phyloP scores from a whole-genome alignment of 768 basidiomycete genomes.

The Collybia sordida region DNA sequence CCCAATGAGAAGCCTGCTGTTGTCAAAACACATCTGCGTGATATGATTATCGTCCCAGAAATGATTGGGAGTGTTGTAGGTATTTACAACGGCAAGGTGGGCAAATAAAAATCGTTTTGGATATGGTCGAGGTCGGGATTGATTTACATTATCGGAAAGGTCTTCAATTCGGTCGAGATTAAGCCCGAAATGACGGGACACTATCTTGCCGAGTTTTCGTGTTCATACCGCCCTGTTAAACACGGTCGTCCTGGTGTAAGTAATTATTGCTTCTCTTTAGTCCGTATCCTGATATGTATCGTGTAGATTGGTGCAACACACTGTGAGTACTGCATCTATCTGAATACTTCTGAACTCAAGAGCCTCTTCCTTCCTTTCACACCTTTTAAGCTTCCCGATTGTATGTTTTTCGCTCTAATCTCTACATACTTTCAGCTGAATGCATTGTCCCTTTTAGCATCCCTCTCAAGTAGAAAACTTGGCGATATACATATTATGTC shows the following conservation, averaged over 20 bases:
- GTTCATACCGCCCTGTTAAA: slow-evolving; percentile 98
- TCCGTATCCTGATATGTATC: slow-evolving; percentile 11
- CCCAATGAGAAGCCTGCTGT: slow-evolving; percentile 98
- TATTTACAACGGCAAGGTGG: slow-evolving; percentile 96
- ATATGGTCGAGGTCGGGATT: not conserved
- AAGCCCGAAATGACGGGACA: slow-evolving; percentile 99
- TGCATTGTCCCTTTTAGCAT: slow-evolving; percentile 50
- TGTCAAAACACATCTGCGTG: slow-evolving; percentile 98
- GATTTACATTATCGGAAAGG: slow-evolving; percentile 36
- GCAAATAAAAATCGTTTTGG: not conserved
- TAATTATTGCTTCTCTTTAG: slow-evolving; percentile 12
- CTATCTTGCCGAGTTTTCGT: slow-evolving; percentile 97
- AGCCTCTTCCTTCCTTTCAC: not conserved
- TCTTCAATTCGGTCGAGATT: slow-evolving; percentile 97
- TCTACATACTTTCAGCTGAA: not conserved
- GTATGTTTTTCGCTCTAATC: slow-evolving; percentile 37
- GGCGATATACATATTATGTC: slow-evolving; percentile 20
- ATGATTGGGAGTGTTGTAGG: slow-evolving; percentile 99
- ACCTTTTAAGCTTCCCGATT: slow-evolving; percentile 65
- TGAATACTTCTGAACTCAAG: slow-evolving; percentile 7
- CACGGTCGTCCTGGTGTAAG: slow-evolving; percentile 99
- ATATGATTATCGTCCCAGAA: slow-evolving; percentile 99
- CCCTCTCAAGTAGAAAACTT: slow-evolving; percentile 84
- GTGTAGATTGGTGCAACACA: slow-evolving; percentile 85
- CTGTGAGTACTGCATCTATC: slow-evolving; percentile 48